These are phyloP conservation scores for Cladosporium sp. DNA, from an alignment of 2,329 filamentous ascomycete genomes.

Conservation along the genomic window DNA sequence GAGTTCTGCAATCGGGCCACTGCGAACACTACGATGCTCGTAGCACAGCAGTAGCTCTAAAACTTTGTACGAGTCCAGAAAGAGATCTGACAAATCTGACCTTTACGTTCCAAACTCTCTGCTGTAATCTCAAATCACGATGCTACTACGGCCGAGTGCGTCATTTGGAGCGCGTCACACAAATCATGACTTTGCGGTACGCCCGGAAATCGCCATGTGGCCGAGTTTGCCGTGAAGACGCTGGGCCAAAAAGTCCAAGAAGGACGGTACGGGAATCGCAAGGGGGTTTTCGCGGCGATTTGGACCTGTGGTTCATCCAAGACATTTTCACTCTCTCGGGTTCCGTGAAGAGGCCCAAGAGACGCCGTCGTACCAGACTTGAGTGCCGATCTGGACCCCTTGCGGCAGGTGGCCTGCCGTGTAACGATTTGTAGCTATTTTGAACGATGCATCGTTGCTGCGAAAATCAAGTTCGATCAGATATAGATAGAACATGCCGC, in stretches of 20 bases:
- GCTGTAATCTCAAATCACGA: too few relatives aligned
- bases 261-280: too few relatives aligned
- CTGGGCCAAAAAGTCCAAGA: background rate
- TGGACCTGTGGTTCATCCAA: background rate
- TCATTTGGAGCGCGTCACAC: too few relatives aligned
- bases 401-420: background rate
- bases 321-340: background rate
- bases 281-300: too few relatives aligned
- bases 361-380: constrained; percentile 1
- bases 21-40: constrained; percentile 7
- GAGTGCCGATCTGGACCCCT: background rate
- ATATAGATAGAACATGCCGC: background rate
- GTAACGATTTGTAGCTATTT: background rate
- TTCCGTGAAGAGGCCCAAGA: background rate
- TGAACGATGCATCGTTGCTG: too few relatives aligned
- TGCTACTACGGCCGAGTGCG: too few relatives aligned
- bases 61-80: too few relatives aligned
- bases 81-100: too few relatives aligned
- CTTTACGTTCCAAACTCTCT: too few relatives aligned
- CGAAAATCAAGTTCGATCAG: background rate
- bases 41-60: background rate
- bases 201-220: too few relatives aligned
- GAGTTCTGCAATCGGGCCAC: constrained; percentile 12
- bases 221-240: background rate
- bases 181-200: too few relatives aligned